Base-by-base conservation (phyloP, 352 stramenopile species). In the Phytopythium sindhum region DNA sequence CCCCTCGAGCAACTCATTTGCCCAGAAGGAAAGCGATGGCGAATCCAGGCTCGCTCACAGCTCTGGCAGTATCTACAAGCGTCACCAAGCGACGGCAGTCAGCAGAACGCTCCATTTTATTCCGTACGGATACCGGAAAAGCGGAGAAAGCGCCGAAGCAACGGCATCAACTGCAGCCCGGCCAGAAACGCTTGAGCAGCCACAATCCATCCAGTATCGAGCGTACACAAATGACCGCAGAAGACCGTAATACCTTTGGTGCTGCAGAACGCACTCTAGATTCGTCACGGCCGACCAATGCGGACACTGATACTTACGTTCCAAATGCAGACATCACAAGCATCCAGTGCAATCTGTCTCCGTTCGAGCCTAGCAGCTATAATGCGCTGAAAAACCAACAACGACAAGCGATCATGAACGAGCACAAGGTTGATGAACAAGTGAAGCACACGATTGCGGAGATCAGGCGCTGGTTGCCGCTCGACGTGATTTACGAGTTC, bases 401-500 rank as follows among this genome's bases (percentile, higher is more conserved):
- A 15, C 50, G 64, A 1, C 8, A 51, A 12, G 54, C 50, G 2
- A 47, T 74, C n/a, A 24, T 48, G 3, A 57, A 73, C 4, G 66
- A 76, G 17, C 65, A 61, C 2, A 64, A 35, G 0, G 74, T 77
- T 6, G 68, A 81, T 41, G 64, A 41, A 21, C 74, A 77, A 15
- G 69, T 88, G 2, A 72, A 80, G 7, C 63, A 78, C 51, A 77
- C 74, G 2, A 71, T 89, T 15, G 28, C 63, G 4, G 80, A 88
- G 28, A 78, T 91, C 55, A 79, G 73, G 41, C 72, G 80, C 39
- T 86, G 71, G 66, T 66, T 91, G 7, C 80, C 83, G 9, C 74
- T 91, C 10, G 83, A 91, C 26, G 69, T 87, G 19, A 78, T 91
- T 57, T 90, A 91, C 39, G 72, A 71, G 19, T 77, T 80, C 57